These are phyloP conservation scores for Cyberlindnera misumaiensis DNA, from an alignment of 805 yeast genomes.

Conservation along the genomic window DNA sequence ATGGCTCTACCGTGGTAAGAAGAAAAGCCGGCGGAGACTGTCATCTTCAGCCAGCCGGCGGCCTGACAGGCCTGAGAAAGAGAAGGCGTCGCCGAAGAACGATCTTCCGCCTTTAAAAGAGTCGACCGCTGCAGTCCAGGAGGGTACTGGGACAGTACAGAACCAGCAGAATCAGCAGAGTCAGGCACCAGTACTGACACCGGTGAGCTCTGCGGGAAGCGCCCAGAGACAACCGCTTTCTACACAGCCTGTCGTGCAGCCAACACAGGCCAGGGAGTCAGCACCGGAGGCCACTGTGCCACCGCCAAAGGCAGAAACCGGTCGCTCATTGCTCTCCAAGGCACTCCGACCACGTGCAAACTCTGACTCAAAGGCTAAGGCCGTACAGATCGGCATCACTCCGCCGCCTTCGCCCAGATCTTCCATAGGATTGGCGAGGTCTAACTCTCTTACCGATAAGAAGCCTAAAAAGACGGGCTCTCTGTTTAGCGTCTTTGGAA, in stretches of 20 bases:
- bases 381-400: slow-evolving; percentile 1
- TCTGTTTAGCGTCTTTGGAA: slow-evolving; percentile 25
- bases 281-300: not conserved
- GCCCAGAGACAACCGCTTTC: not conserved
- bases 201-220: not conserved
- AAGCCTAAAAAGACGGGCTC: slow-evolving; percentile 22
- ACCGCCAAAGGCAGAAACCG: slow-evolving; percentile 1
- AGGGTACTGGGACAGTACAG: not conserved
- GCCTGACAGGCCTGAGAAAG: slow-evolving; percentile 4
- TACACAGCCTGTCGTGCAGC: not conserved
- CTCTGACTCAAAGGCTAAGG: slow-evolving; percentile 17
- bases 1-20: slow-evolving; percentile 79
- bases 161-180: not conserved
- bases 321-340: slow-evolving; percentile 18
- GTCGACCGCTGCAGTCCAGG: not conserved
- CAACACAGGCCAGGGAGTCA: not conserved
- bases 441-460: slow-evolving; percentile 14
- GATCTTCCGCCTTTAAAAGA: not conserved
- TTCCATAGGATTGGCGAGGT: slow-evolving; percentile 10
- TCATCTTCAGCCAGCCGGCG: slow-evolving; percentile 16
- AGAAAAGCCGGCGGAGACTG: slow-evolving; percentile 30
- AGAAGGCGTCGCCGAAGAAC: slow-evolving; percentile 1
- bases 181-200: not conserved
- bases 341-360: slow-evolving; percentile 21
- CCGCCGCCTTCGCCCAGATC: not conserved